Evolutionary conservation across 805 yeast genomes (phyloP), one percentile per base, ranked within the genome.

Genomic region (Myxozyma sirexii): DNA sequence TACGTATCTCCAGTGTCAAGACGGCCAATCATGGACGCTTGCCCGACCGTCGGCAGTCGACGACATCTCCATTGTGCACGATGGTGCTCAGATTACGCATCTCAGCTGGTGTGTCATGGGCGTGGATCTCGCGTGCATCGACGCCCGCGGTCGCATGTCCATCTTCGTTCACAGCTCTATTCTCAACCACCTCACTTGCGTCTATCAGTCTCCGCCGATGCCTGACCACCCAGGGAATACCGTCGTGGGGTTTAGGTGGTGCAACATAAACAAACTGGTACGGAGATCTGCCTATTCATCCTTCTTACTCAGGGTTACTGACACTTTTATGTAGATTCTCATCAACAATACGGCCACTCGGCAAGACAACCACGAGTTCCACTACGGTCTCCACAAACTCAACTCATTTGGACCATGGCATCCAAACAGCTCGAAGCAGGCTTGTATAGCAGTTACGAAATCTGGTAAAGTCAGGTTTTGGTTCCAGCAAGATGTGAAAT

Each of bases 121-220:
- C 46, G 84, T 88, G 57, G 96, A 92, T 69, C 78, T 94, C 49
- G 96, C 96, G 1, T 82, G 88, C 2, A 79, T 88, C 45, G 98
- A 92, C 71, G 80, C 79, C 23, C 70, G 77, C 38, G 97, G 97
- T 1, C 83, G 85, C 58, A 73, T 85, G 46, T 80, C 87, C 1
- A 79, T 85, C 59, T 70, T 81, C 13, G 76, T 76, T 64, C 54
- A 64, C 62, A 51, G 44, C 50, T 62, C 44, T 49, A 60, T 26
- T 55, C 67, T 55, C 63, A 68, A 52, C 67, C 69, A 76, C 37
- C 27, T 68, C 47, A 63, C 62, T 10, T 68, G 69, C 49, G 55
- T 64, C 10, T 65, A 55, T 51, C 53, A 54, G 54, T 42, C 72
- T 47, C 41, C 56, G 55, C 38, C 59, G 56, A 37, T 57, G 33